Base-by-base conservation (phyloP, 495 filamentous ascomycete species). In the Penicillium simplicissimum region DNA sequence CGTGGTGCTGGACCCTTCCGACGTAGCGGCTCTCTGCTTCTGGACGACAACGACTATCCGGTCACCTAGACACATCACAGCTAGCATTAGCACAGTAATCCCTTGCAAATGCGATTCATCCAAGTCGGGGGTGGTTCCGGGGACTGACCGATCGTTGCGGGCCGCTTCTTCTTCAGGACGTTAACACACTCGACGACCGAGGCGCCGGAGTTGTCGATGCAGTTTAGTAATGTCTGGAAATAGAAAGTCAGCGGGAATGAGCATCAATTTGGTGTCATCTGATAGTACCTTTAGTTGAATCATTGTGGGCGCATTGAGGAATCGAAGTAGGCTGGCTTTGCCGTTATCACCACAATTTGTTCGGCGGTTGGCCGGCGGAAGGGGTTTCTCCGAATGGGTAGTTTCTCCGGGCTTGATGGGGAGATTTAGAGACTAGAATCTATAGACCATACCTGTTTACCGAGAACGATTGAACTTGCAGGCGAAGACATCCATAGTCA, bases 141-240 rank as follows among this genome's bases (percentile, higher is more conserved):
- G 61, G 36, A 71, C 85, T 67, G 83, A 98, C 96, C 96, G 72
- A 99, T 91, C 58, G 88, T 91, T 51, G 95, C 96, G 61, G 88
- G 83, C 58, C 89, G 82, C 79, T 97, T 96, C 85, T 94, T 94
- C 72, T 89, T 90, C 66, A 98, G 76, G 49, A 98, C 90, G 72
- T 91, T 87, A 70, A 90, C 90, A 79, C 96, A 99, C 79, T 99
- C 96, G 79, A 98, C 96, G 66, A 99, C 78, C 60, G 96, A 93
- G 68, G 96, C 96, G 72, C 96, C 96, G 52, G 96, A 97, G 84
- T 99, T 99, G 88, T 99, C 96, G 87, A 99, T 97, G 87, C 96
- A 98, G 75, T 92, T 97, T 63, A 98, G 84, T 89, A 99, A 90
- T 77, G 93, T 91, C 96, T 99, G 73, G n/a, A 15, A 9, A 1